Conservation (phyloP, 768 basidiomycete genomes). For the Leccinum subgranulosum region DNA sequence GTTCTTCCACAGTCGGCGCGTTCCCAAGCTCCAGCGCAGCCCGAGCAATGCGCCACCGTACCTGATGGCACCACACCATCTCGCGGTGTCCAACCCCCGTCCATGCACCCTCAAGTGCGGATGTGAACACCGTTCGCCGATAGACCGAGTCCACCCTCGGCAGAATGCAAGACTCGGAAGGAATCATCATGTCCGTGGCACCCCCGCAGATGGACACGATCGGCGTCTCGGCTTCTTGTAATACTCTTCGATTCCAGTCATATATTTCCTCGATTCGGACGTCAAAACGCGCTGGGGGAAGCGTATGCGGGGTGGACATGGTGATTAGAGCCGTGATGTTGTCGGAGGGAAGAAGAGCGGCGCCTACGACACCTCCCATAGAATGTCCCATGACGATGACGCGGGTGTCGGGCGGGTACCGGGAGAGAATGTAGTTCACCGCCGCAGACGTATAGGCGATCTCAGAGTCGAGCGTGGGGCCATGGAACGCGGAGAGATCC, state of each 20-base stretch:
- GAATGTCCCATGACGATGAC: constrained; percentile 90
- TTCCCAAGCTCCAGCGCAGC: constrained; percentile 66
- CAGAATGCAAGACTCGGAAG: constrained; percentile 84
- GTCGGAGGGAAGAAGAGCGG: constrained; percentile 65
- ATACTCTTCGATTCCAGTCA: constrained; percentile 35
- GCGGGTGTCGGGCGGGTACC: constrained; percentile 60
- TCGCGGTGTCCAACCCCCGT: constrained; percentile 94
- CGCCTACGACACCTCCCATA: constrained; percentile 95
- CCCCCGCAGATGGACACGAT: constrained; percentile 90
- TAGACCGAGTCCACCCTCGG: constrained; percentile 35
- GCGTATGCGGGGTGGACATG: constrained; percentile 91
- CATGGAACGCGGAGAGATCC: constrained; percentile 94
- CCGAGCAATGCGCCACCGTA: constrained; percentile 84
- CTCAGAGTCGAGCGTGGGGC: constrained; percentile 81
- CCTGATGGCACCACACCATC: constrained; percentile 99
- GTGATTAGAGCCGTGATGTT: constrained; percentile 81
- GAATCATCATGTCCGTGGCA: constrained; percentile 86
- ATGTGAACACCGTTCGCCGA: constrained; percentile 74
- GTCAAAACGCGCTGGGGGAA: constrained; percentile 89
- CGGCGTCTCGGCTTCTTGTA: constrained; percentile 51
- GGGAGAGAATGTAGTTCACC: constrained; percentile 73
- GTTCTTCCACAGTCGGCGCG: constrained; percentile 19
- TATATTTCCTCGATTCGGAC: constrained; percentile 76
- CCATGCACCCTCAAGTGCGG: constrained; percentile 88
- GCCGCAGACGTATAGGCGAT: constrained; percentile 69